These are phyloP conservation scores for Penicillium ucsense DNA, from an alignment of 495 filamentous ascomycete genomes.

Conservation along the genomic window DNA sequence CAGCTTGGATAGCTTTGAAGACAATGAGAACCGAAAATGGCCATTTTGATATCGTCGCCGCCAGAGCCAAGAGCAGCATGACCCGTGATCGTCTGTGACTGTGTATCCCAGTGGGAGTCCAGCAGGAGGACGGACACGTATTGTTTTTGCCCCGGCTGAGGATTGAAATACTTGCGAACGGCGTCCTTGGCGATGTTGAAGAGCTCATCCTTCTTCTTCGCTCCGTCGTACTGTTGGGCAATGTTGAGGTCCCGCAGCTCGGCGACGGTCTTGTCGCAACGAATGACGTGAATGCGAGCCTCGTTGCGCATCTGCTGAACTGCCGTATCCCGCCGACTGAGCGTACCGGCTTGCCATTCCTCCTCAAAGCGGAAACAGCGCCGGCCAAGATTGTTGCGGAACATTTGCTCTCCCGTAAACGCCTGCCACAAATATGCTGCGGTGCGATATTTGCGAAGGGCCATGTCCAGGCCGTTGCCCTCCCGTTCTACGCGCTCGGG, in stretches of 20 bases:
- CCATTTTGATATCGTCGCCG: slow-evolving; percentile 63
- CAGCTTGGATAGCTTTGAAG: slow-evolving; percentile 78
- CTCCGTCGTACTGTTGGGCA: slow-evolving; percentile 69
- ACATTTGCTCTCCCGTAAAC: slow-evolving; percentile 92
- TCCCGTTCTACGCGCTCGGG: slow-evolving; percentile 66
- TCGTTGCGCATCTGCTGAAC: slow-evolving; percentile 72
- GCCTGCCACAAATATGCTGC: slow-evolving; percentile 92
- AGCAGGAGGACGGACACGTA: slow-evolving; percentile 78
- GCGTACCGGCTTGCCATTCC: slow-evolving; percentile 76
- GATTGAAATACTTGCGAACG: slow-evolving; percentile 63
- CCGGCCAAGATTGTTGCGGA: slow-evolving; percentile 71
- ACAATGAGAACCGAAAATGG: slow-evolving; percentile 81
- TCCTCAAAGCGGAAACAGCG: slow-evolving; percentile 85
- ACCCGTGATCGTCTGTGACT: slow-evolving; percentile 56
- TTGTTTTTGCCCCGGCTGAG: slow-evolving; percentile 63
- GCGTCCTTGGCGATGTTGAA: slow-evolving; percentile 69
- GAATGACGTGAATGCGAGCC: slow-evolving; percentile 75
- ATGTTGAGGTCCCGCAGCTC: slow-evolving; percentile 69
- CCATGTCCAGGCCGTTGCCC: slow-evolving; percentile 69
- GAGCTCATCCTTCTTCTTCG: slow-evolving; percentile 57
- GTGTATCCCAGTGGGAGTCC: slow-evolving; percentile 79
- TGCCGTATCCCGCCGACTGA: slow-evolving; percentile 60
- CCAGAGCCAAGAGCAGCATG: slow-evolving; percentile 73
- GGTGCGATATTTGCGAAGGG: slow-evolving; percentile 80
- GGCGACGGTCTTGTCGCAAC: slow-evolving; percentile 70